Conservation (phyloP, 306 rosid species). For the Casuarina equisetifolia region DNA sequence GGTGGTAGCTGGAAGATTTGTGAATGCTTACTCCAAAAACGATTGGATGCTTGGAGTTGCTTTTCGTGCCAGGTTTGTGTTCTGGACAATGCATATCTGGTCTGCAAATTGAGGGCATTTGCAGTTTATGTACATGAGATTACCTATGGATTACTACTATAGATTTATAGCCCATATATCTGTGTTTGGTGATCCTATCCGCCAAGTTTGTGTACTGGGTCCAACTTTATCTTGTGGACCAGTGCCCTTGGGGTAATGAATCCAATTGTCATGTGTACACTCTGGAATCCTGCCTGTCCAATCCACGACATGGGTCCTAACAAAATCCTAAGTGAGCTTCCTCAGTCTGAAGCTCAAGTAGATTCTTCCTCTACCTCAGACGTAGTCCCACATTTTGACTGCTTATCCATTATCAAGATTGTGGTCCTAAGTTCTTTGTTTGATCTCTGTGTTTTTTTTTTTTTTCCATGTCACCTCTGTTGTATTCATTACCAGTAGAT, state of each 20-base stretch:
- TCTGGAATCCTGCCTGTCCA: not conserved
- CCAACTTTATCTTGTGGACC: not conserved
- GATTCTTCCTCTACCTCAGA: not conserved
- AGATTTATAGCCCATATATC: not conserved
- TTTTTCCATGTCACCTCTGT: not conserved
- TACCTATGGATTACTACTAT: not conserved
- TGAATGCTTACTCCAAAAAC: conserved; percentile 55
- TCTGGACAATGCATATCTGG: conserved; percentile 20
- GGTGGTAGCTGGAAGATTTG: conserved; percentile 84
- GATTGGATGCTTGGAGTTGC: conserved; percentile 72
- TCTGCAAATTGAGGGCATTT: not conserved
- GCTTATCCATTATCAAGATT: not conserved
- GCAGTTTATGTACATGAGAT: not conserved
- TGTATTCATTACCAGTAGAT: not conserved
- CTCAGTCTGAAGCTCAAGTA: not conserved
- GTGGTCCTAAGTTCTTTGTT: not conserved
- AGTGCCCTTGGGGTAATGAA: not conserved
- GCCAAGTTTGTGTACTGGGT: not conserved
- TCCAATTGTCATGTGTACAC: not conserved
- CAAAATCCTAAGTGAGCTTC: not conserved
- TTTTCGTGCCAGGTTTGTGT: conserved; percentile 61
- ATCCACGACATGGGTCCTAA: not conserved
- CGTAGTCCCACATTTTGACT: not conserved
- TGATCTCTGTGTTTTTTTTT: not conserved
- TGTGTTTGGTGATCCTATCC: not conserved